phyloP scores from a whole-genome alignment of 768 basidiomycete genomes.

The Tylopilus vinaceipallidus region DNA sequence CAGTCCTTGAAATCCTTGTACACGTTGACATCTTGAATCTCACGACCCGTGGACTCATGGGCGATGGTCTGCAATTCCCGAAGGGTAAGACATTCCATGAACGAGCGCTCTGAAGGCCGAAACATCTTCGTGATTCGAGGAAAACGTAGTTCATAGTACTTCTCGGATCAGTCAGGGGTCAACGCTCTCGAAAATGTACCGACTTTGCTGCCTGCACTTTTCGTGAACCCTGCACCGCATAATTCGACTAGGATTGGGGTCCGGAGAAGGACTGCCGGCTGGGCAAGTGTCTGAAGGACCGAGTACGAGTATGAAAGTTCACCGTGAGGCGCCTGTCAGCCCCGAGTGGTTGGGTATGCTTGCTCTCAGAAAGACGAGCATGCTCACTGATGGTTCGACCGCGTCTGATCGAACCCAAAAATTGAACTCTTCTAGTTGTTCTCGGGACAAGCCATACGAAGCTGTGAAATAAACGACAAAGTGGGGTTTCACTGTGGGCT shows the following conservation, averaged over 20 bases:
- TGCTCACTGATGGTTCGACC: slow-evolving; percentile 22
- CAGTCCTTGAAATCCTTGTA: slow-evolving; percentile 53
- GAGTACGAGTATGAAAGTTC: slow-evolving; percentile 55
- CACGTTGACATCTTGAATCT: slow-evolving; percentile 32
- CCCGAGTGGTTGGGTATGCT: neutral
- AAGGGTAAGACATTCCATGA: slow-evolving; percentile 53
- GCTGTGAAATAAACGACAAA: slow-evolving; percentile 74
- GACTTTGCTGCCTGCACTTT: slow-evolving; percentile 57
- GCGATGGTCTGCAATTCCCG: slow-evolving; percentile 55
- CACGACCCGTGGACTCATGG: slow-evolving; percentile 50
- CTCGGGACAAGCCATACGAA: slow-evolving; percentile 70
- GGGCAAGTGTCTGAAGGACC: slow-evolving; percentile 44
- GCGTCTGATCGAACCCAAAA: slow-evolving; percentile 46
- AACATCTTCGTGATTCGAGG: slow-evolving; percentile 74
- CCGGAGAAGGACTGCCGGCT: slow-evolving; percentile 56
- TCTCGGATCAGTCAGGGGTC: neutral
- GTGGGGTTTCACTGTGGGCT: slow-evolving; percentile 51
- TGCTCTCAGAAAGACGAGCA: neutral
- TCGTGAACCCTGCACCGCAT: slow-evolving; percentile 82
- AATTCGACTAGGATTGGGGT: slow-evolving; percentile 70
- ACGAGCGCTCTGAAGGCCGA: slow-evolving; percentile 59
- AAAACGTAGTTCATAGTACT: slow-evolving; percentile 86
- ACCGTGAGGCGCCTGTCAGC: slow-evolving; percentile 6
- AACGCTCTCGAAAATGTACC: slow-evolving; percentile 11
- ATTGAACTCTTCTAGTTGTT: slow-evolving; percentile 70